phyloP scores from a whole-genome alignment of 2,329 filamentous ascomycete species.

The Arthrobotrys iridis region DNA sequence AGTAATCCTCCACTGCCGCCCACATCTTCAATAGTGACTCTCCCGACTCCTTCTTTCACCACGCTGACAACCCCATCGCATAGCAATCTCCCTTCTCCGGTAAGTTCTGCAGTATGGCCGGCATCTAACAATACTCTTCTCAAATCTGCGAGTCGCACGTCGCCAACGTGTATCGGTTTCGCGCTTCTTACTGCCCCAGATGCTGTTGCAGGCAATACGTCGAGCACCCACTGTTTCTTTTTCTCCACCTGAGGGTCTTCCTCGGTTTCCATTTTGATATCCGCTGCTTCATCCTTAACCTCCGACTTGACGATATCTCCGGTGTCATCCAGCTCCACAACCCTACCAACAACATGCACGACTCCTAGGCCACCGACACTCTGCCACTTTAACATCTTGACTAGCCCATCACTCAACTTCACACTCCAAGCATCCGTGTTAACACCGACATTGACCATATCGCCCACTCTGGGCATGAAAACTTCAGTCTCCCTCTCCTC shows the following conservation, averaged over 20 bases:
- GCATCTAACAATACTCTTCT: slow-evolving; percentile 81
- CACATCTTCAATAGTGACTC: slow-evolving; percentile 67
- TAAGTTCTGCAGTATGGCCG: slow-evolving; percentile 89
- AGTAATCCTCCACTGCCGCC: slow-evolving; percentile 73
- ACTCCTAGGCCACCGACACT: slow-evolving; percentile 88
- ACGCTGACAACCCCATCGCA: slow-evolving; percentile 90
- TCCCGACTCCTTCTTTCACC: slow-evolving; percentile 78
- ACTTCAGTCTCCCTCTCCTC: slow-evolving; percentile 72
- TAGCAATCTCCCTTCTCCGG: slow-evolving; percentile 89
- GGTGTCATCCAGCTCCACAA: slow-evolving; percentile 60
- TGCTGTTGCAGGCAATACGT: slow-evolving; percentile 70
- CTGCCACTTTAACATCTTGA: slow-evolving; percentile 92
- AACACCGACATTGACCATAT: slow-evolving; percentile 85
- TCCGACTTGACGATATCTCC: slow-evolving; percentile 15
- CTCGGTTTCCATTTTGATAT: slow-evolving; percentile 45
- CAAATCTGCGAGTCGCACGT: slow-evolving; percentile 87
- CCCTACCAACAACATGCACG: slow-evolving; percentile 84
- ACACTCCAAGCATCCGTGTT: slow-evolving; percentile 98
- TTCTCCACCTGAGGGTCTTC: slow-evolving; percentile 32
- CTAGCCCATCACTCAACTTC: slow-evolving; percentile 83
- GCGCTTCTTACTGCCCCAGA: slow-evolving; percentile 78
- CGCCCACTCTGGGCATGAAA: slow-evolving; percentile 80
- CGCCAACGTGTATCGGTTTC: slow-evolving; percentile 92
- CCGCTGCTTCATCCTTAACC: slow-evolving; percentile 26
- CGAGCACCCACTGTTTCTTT: slow-evolving; percentile 63